Base-by-base conservation (phyloP, 1,284 basidiomycete genomes). In the Coniophora puteana region DNA sequence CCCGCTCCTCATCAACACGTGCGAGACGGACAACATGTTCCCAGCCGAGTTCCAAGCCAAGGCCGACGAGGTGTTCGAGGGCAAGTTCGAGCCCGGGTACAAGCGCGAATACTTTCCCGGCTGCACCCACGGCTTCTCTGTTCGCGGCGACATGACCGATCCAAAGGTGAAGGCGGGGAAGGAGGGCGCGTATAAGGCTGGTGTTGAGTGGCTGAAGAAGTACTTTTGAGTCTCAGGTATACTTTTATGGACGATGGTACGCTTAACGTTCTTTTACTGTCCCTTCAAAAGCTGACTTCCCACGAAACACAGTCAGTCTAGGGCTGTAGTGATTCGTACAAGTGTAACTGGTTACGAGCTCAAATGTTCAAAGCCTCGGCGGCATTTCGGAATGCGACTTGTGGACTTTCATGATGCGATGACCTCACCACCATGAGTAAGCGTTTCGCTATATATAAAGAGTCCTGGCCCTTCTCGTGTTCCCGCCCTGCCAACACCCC, bases 111-210 rank as follows among this genome's bases (percentile, higher is more conserved):
- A 73, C 55, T 74, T 66, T 54, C 51, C 53, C 0, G 69, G 71
- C 0, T 72, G 69, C 40, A 54, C 50, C 1, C 80, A 83, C 52
- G 80, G 80, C 0, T 82, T 80, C 50, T 66, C 74, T 4, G 65
- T 72, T 5, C 54, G 64, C 14, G 72, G 74, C 37, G 62, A 65
- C 36, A 2, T 61, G 46, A 55, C 54, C 35, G 48, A 62, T 28
- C 56, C 58, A 1, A 58, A 62, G 38, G 62, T 73, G 36, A 79
- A 77, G 57, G 71, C 67, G 13, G 78, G 67, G 10, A 83, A 83
- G 60, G 83, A 85, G 55, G 77, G 74, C 16, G 66, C 80, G 0
- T 80, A 82, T 59, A 72, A 72, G 53, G 59, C 67, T 18, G 62
- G 69, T 3, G 71, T 81, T 8, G 67, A 74, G 53, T 81, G 69